Conservation (phyloP, 2,329 filamentous ascomycete genomes). For the Cryphonectria parasitica region DNA sequence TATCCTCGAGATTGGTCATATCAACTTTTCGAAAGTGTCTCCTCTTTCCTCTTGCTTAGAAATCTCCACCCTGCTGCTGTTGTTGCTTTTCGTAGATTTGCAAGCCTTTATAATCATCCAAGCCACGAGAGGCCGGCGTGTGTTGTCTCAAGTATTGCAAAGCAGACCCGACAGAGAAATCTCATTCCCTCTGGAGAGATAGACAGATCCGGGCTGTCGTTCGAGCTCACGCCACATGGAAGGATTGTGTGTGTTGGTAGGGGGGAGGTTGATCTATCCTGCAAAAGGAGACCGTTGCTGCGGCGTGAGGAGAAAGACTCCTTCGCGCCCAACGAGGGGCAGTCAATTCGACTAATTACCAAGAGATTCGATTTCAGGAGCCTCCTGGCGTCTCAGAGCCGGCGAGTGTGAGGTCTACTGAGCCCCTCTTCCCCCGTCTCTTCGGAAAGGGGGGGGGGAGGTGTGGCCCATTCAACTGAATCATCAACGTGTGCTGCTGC, state of each 20-base stretch:
- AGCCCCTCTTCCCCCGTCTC: not conserved
- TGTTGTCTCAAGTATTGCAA: not conserved
- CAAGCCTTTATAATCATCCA: no score
- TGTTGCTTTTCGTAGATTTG: no score
- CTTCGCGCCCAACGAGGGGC: not conserved
- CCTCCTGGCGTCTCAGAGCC: not conserved
- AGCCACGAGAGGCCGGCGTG: not conserved
- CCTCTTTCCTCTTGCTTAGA: not conserved
- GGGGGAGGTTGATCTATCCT: not conserved
- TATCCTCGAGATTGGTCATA: not conserved
- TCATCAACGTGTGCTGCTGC: not conserved
- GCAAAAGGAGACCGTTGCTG: not conserved
- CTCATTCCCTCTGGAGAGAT: not conserved
- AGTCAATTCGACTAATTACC: not conserved
- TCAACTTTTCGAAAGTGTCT: not conserved
- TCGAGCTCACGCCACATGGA: not conserved
- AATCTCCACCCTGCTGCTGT: not conserved
- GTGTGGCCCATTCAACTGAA: not conserved
- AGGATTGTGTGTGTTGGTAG: not conserved
- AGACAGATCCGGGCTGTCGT: not conserved
- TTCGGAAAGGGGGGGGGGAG: not conserved
- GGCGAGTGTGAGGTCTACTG: not conserved
- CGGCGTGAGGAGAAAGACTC: not conserved
- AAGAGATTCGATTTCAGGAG: not conserved
- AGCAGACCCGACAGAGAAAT: not conserved